Conservation (phyloP, 2,329 filamentous ascomycete genomes). For the Hansfordia pulvinata region DNA sequence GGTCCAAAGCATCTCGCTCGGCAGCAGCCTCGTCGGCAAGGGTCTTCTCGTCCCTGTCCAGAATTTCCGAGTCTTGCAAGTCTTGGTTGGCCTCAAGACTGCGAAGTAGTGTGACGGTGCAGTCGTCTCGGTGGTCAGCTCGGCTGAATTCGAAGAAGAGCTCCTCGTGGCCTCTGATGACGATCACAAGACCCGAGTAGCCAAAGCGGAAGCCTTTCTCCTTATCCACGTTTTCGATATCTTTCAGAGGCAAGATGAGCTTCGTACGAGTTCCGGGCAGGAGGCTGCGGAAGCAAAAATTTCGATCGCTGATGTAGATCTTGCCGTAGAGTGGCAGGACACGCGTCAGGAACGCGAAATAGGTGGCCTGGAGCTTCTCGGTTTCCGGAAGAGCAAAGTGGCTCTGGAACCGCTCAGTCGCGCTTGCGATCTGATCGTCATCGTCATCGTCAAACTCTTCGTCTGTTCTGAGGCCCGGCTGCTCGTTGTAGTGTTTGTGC, state of each 20-base stretch:
- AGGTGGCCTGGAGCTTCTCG: conserved; percentile 77
- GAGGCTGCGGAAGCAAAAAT: conserved; percentile 86
- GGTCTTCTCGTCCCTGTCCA: conserved; percentile 55
- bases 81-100: conserved; percentile 60
- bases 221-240: conserved; percentile 87
- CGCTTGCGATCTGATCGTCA: conserved; percentile 50
- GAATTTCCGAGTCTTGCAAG: conserved; percentile 53
- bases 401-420: conserved; percentile 70
- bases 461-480: conserved; percentile 34
- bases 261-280: conserved; percentile 84
- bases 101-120: conserved; percentile 66
- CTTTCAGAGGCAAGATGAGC: conserved; percentile 76
- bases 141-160: conserved; percentile 88
- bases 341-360: conserved; percentile 83
- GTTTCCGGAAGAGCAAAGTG: conserved; percentile 81
- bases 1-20: conserved; percentile 69
- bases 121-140: conserved; percentile 73
- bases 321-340: conserved; percentile 91
- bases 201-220: conserved; percentile 90
- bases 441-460: conserved; percentile 43
- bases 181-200: conserved; percentile 81
- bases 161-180: conserved; percentile 88
- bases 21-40: conserved; percentile 63
- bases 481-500: conserved; percentile 71
- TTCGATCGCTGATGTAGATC: conserved; percentile 79